Evolutionary conservation across 2,329 filamentous ascomycete genomes (phyloP).

Genomic region (Diaporthe aspalathi): DNA sequence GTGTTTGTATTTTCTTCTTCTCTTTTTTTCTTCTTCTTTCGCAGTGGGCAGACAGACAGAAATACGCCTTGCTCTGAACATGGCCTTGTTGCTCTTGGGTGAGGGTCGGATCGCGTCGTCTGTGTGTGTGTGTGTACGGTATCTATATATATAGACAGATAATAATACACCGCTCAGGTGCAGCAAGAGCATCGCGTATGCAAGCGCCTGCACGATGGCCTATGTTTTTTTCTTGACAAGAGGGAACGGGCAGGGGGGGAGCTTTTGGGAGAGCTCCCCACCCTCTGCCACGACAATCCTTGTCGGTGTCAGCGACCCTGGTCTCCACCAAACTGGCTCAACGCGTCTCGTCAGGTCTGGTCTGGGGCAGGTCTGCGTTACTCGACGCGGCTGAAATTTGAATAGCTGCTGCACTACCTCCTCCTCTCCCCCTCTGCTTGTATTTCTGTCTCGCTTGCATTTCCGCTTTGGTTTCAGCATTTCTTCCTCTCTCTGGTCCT

Average conservation of each 20-base stretch:
- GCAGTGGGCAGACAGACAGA: too few species aligned
- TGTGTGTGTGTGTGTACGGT: too few species aligned
- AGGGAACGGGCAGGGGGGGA: constrained; percentile 9
- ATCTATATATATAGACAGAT: too few species aligned
- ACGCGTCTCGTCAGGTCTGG: constrained; percentile 33
- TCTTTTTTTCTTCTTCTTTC: too few species aligned
- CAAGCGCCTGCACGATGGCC: constrained; percentile 19
- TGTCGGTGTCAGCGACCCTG: constrained; percentile 25
- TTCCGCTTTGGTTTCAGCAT: constrained; percentile 26
- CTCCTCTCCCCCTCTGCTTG: constrained; percentile 4
- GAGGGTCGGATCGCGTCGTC: background rate
- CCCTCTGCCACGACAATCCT: constrained; percentile 27
- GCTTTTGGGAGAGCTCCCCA: constrained; percentile 18
- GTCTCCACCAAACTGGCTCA: constrained; percentile 32
- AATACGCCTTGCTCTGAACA: too few species aligned
- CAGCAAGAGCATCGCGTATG: constrained; percentile 1
- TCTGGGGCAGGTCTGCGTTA: constrained; percentile 24
- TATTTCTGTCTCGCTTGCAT: constrained; percentile 29
- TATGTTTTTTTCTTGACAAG: constrained; percentile 9
- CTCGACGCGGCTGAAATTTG: constrained; percentile 37
- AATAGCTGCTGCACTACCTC: constrained; percentile 34
- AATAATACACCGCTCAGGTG: constrained; percentile 14
- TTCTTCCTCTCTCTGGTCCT: constrained; percentile 16
- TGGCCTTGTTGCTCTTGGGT: background rate
- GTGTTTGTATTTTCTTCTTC: constrained; percentile 10